Evolutionary conservation across 208 protist species (phyloP), one percentile per base, ranked within the genome.

Genomic region (Naegleria lovaniensis): DNA sequence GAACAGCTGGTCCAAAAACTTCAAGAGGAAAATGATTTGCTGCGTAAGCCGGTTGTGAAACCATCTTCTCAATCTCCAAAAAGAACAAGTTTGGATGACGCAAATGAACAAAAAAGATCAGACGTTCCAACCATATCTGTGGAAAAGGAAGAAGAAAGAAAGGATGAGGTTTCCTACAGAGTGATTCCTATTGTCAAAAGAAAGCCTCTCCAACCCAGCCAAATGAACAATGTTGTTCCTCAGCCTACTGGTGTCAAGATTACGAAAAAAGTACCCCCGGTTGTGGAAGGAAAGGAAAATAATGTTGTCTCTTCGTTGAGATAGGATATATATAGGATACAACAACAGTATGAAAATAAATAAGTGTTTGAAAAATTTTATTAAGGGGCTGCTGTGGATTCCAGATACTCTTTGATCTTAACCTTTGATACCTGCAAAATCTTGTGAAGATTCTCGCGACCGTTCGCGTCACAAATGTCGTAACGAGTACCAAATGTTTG

Each of bases 401-500:
- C 55, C 55, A 67, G 22, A 19, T 67, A 79, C 25, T 79, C 67
- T 13, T 79, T 79, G n/a, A 79, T 79, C n/a, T 36, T 79, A 2
- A 79, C 9, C 29, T 79, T 79, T 9, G 67, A 79, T 79, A n/a
- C 5, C 6, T 79, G 67, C 13, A 79, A 33, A 36, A 79, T n/a
- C 29, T 79, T 79, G 25, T 79, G 13, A 13, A 88, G 55, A 11
- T 85, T 48, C 25, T 85, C 39, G 33, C 16, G 51, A 19, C 41
- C 85, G 36, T 48, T 88, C 15, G 39, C 41, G 36, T 88, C 41
- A 58, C 85, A 88, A 51, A 88, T 43, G 11, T 88, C 41, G 36
- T 88, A 88, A 58, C 85, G 55, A 58, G 85, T 88, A 58, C 85
- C 85, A 58, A 88, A 88, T 51, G 41, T 58, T 58, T 88, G 85